Base-by-base conservation (phyloP, 805 yeast genomes). In the Soucietia sequanensis region DNA sequence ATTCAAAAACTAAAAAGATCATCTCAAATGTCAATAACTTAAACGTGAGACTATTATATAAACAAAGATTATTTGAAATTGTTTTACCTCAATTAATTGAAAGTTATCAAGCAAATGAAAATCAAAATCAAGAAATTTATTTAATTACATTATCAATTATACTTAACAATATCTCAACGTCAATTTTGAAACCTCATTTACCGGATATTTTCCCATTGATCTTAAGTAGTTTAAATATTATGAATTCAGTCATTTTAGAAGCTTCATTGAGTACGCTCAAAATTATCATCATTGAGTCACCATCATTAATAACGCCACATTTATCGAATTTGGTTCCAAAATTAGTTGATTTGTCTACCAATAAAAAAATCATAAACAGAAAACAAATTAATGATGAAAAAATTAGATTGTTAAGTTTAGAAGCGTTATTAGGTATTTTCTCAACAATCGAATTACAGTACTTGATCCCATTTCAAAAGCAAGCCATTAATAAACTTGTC, bases 11-110 rank as follows among this genome's bases (percentile, higher is more conserved):
- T 25, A 42, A 43, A 11, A 68, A 52, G 45, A 55, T 50, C 24
- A 70, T 63, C 5, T 70, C 70, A 18, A 64, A 64, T n/a, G 74
- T 72, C 1, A 56, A 56, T 42, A 78, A 78, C 42, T 69, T 84
- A 36, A 77, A 80, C 39, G 74, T 83, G 13, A 75, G 84, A 39
- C 57, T 75, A 29, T 67, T 93, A 16, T 87, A 84, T 69, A 88
- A 88, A 53, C 99, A 93, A 52, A 80, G 80, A 43, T 70, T 86
- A 17, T 87, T 88, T 53, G 76, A 78, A 39, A 60, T 68, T 6
- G 62, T 79, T 1, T 68, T 87, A 5, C 84, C 84, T 0, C 57
- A 54, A 20, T 54, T 88, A 21, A 75, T 83, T 6, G 52, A 58
- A 0, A 71, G 70, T 3, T 80, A 75, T 56, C 58, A 74, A 53